Conservation (phyloP, 495 filamentous ascomycete genomes). For the Penicillium cinerascens region DNA sequence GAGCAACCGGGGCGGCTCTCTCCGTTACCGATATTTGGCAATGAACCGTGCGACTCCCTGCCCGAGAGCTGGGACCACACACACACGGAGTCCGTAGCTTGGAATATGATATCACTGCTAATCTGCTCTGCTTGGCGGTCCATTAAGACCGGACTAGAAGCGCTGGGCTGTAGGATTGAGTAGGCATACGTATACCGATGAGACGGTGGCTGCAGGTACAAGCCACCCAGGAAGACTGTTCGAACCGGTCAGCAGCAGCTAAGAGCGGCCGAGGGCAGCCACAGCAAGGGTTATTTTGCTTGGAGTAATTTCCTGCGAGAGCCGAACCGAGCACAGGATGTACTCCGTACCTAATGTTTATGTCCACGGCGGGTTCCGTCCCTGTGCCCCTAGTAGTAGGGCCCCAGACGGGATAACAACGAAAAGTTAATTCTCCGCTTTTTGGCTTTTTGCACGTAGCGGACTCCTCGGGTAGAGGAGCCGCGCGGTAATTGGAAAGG, state of each 20-base stretch:
- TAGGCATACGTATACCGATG: background rate
- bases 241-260: background rate
- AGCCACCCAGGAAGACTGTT: background rate
- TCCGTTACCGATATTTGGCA: background rate
- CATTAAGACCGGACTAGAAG: background rate
- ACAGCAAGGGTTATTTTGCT: background rate
- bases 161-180: background rate
- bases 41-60: background rate
- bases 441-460: constrained; percentile 2
- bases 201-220: constrained; percentile 7
- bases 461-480: constrained; percentile 22
- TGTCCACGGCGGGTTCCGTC: background rate
- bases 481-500: constrained; percentile 21
- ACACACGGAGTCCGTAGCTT: background rate
- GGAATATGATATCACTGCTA: background rate
- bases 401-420: background rate
- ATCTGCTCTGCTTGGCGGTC: background rate
- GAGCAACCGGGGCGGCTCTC: background rate
- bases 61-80: background rate
- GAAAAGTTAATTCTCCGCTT: constrained; percentile 22
- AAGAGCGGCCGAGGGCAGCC: background rate
- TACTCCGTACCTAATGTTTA: too few relatives aligned
- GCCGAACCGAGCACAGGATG: background rate
- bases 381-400: background rate
- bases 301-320: background rate